phyloP scores from a whole-genome alignment of 2,329 filamentous ascomycete species.

The Coniochaeta ligniaria region DNA sequence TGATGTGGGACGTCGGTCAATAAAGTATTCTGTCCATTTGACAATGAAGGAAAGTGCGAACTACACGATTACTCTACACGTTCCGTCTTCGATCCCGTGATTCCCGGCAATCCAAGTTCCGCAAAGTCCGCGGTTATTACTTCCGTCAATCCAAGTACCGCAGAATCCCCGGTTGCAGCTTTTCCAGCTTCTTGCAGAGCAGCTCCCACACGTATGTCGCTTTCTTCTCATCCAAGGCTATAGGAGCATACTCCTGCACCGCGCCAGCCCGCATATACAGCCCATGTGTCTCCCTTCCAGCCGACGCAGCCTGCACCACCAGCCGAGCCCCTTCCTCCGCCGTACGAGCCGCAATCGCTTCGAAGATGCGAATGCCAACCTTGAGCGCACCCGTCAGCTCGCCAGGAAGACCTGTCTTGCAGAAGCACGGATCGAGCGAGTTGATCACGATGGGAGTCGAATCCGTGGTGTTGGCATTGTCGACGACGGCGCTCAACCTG shows the following conservation, averaged over 20 bases:
- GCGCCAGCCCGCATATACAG: slow-evolving; percentile 10
- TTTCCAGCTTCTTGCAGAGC: slow-evolving; percentile 6
- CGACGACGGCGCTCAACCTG: slow-evolving; percentile 5
- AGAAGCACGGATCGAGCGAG: slow-evolving; percentile 14
- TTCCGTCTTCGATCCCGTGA: too few species aligned
- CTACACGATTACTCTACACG: too few species aligned
- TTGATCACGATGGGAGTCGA: slow-evolving; percentile 13
- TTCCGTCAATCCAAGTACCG: slow-evolving; percentile 1
- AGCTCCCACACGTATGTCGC: slow-evolving; percentile 6
- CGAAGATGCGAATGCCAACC: slow-evolving; percentile 7
- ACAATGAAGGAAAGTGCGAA: too few species aligned
- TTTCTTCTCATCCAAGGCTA: slow-evolving; percentile 7
- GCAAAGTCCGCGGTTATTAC: too few species aligned
- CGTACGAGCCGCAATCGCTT: slow-evolving; percentile 8
- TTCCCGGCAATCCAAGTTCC: too few species aligned
- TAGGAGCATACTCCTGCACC: slow-evolving; percentile 7
- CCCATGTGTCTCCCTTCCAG: slow-evolving; percentile 10
- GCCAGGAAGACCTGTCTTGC: slow-evolving; percentile 10
- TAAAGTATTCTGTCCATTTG: too few species aligned
- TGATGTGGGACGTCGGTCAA: too few species aligned
- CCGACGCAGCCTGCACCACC: slow-evolving; percentile 11
- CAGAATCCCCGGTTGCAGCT: slow-evolving; percentile 4
- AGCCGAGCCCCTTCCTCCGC: slow-evolving; percentile 10
- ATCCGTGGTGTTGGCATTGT: neutral
- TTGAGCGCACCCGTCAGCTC: slow-evolving; percentile 3